A percentile compares a stretch with the other conserved stretches of the same genome.
These are phyloP conservation scores for Podospora conica DNA, from an alignment of 495 filamentous ascomycete genomes.

Conservation along the genomic window DNA sequence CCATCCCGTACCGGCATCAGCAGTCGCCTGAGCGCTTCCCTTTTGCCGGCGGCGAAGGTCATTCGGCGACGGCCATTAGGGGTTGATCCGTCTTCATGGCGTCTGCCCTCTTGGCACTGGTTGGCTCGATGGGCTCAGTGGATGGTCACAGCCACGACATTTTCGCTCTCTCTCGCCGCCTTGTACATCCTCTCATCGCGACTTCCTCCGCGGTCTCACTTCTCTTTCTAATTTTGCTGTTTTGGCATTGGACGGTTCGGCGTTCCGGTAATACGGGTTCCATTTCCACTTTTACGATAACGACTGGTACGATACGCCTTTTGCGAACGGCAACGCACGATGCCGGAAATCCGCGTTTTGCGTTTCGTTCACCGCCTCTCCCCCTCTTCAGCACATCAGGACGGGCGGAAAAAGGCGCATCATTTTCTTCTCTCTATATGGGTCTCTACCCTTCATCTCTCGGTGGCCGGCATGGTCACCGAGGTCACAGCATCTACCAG, in stretches of 20 bases:
- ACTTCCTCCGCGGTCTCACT: constrained; percentile 1
- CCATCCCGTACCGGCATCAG: neutral
- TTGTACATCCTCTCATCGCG: constrained; percentile 7
- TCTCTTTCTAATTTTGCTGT: constrained; percentile 1
- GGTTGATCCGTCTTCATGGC: neutral
- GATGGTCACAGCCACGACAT: neutral
- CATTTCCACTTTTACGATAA: neutral
- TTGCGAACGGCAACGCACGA: neutral
- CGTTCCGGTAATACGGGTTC: constrained; percentile 9
- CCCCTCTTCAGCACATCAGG: neutral
- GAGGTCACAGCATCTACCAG: neutral
- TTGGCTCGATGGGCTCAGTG: neutral
- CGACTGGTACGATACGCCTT: neutral
- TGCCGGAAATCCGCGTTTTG: neutral
- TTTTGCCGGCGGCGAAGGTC: neutral
- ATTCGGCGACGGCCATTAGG: constrained; percentile 2
- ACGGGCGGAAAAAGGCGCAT: neutral
- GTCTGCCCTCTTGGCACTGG: neutral
- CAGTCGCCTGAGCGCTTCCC: neutral
- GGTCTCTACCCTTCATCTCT: neutral
- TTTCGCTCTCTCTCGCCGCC: neutral
- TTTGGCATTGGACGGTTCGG: constrained; percentile 14
- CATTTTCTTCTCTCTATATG: neutral
- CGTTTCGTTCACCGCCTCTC: neutral
- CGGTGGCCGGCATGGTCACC: neutral